Conservation (phyloP, 108 stramenopile species). For the Cyclotella distinguenda region DNA sequence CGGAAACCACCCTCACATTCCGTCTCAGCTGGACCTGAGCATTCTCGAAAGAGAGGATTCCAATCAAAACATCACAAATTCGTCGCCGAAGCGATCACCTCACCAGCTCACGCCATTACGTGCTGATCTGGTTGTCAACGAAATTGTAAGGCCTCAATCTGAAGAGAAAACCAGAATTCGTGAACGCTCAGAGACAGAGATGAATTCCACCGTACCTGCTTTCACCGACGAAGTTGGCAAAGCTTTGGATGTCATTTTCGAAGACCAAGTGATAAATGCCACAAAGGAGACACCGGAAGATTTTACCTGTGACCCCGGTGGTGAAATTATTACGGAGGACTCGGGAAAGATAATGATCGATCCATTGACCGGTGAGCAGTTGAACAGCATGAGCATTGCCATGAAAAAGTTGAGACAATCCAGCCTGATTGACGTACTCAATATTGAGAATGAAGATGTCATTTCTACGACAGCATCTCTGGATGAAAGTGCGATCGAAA, state of each 20-base stretch:
- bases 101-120: neutral
- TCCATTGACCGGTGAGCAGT: no score
- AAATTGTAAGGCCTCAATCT: neutral
- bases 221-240: no score
- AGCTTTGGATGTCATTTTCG: neutral
- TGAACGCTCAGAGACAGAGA: neutral
- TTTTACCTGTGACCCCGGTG: no score
- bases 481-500: neutral
- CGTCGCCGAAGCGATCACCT: no score
- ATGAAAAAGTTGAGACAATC: neutral
- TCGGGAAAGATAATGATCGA: no score
- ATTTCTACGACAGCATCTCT: neutral
- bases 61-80: no score
- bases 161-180: neutral
- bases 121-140: neutral
- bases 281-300: no score
- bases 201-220: no score
- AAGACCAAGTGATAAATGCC: neutral
- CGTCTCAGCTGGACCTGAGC: no score
- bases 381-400: neutral
- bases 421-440: neutral
- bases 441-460: neutral
- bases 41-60: no score
- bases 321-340: no score
- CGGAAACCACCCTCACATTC: no score